Evolutionary conservation across 2,329 filamentous ascomycete species (phyloP).

Genomic region (Neonectria faginata): DNA sequence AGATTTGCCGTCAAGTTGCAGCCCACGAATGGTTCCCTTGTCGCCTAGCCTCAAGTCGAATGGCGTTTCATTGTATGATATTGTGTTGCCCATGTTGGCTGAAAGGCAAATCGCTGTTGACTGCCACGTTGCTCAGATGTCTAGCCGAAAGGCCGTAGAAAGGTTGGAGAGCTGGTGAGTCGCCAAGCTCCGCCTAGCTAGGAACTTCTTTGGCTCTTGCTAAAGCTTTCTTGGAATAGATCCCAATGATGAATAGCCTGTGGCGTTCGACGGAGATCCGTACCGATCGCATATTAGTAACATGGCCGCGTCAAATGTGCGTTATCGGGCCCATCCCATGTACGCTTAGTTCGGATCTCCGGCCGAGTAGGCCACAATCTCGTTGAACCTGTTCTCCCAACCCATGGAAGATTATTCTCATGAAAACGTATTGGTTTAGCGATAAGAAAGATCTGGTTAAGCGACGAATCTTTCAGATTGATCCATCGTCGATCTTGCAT

Average conservation of each 20-base stretch:
- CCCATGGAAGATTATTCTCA: too few species aligned
- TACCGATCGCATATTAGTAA: neutral
- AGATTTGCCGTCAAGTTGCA: slow-evolving; percentile 50
- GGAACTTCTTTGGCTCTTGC: too few species aligned
- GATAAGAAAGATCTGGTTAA: too few species aligned
- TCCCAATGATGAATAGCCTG: neutral
- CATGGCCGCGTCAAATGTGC: neutral
- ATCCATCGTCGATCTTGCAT: too few species aligned
- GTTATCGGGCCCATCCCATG: neutral
- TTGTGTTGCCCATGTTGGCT: slow-evolving; percentile 27
- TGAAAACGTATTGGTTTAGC: too few species aligned
- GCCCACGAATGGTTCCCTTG: slow-evolving; percentile 46
- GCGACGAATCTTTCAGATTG: too few species aligned
- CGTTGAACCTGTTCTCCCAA: too few species aligned
- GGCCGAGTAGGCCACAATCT: neutral
- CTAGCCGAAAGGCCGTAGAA: too few species aligned
- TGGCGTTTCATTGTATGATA: slow-evolving; percentile 28
- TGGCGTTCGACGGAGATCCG: neutral
- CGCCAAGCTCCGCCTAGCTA: neutral
- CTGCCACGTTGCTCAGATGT: neutral
- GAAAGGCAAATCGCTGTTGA: neutral
- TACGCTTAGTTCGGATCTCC: slow-evolving; percentile 1
- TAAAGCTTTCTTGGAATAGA: too few species aligned
- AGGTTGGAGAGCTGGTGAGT: neutral
- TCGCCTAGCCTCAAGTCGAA: slow-evolving; percentile 20